These are phyloP conservation scores for Dendrobium huoshanense DNA, from an alignment of 106 monocot genomes.

Conservation along the genomic window DNA sequence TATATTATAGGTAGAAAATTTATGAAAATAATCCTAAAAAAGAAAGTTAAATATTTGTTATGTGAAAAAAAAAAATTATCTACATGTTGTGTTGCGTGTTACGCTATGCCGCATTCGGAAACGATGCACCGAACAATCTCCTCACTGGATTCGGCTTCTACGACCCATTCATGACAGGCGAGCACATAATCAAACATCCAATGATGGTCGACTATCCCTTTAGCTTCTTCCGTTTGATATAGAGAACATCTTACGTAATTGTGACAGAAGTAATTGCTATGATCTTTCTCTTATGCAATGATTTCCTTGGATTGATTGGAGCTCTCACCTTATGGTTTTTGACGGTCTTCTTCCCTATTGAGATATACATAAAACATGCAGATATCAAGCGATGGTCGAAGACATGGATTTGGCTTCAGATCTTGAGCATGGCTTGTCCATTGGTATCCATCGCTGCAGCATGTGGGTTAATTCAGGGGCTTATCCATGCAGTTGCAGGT, in stretches of 20 bases:
- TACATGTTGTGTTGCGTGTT: slow-evolving; percentile 85
- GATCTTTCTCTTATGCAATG: slow-evolving; percentile 51
- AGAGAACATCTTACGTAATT: slow-evolving; percentile 24
- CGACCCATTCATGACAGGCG: slow-evolving; percentile 60
- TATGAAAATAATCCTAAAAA: no score
- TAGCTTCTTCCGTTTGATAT: slow-evolving; percentile 21
- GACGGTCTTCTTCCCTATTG: slow-evolving; percentile 23
- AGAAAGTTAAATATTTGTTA: no score
- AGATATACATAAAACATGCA: slow-evolving; percentile 41
- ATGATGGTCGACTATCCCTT: slow-evolving; percentile 9
- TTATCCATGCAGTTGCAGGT: slow-evolving; percentile 18
- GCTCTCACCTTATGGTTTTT: slow-evolving; percentile 38
- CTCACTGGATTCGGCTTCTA: slow-evolving; percentile 97
- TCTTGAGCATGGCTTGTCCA: slow-evolving; percentile 29
- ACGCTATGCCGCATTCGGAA: slow-evolving; percentile 89
- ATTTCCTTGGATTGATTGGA: slow-evolving; percentile 38
- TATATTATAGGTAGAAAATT: no score
- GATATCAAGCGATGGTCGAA: slow-evolving; percentile 14
- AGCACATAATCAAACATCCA: slow-evolving; percentile 9
- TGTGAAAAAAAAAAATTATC: no score
- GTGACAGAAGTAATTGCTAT: slow-evolving; percentile 27
- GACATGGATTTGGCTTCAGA: slow-evolving; percentile 31
- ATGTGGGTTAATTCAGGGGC: slow-evolving; percentile 32
- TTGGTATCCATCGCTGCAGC: slow-evolving; percentile 22
- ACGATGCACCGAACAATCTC: slow-evolving; percentile 73